Conservation (phyloP, 139 green algal species). For the Chlamydomonas sp. region DNA sequence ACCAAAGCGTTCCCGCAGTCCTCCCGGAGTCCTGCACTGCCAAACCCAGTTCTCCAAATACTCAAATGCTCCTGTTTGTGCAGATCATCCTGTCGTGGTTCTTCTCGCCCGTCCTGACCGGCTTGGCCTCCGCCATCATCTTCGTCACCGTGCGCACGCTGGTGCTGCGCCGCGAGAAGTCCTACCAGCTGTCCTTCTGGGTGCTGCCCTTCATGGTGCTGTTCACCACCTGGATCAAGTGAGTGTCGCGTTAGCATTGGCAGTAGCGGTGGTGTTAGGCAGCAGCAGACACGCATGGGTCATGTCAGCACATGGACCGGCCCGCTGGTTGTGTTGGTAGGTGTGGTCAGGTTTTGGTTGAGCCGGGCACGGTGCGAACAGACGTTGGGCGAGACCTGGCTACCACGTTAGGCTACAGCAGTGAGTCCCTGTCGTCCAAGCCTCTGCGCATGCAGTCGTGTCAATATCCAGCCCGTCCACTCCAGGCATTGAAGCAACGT, state of each 20-base stretch:
- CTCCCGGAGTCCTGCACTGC: too few relatives aligned
- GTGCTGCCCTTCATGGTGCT: conserved; percentile 59
- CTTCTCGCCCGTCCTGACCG: conserved; percentile 68
- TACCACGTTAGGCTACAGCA: too few relatives aligned
- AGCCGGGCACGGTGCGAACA: too few relatives aligned
- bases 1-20: too few relatives aligned
- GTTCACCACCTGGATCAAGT: conserved; percentile 52
- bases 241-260: neutral
- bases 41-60: too few relatives aligned
- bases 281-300: neutral
- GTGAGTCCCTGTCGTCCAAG: too few relatives aligned
- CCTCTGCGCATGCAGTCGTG: too few relatives aligned
- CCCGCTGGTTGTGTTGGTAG: too few relatives aligned
- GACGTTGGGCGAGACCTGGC: too few relatives aligned
- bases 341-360: too few relatives aligned
- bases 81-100: conserved; percentile 73
- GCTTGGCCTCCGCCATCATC: conserved; percentile 35
- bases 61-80: neutral
- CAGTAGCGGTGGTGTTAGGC: neutral
- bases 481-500: too few relatives aligned
- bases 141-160: conserved; percentile 45
- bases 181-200: conserved; percentile 55
- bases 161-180: conserved; percentile 58
- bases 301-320: neutral
- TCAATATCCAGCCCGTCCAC: too few relatives aligned